These are phyloP conservation scores for Pythium sp. DNA, from an alignment of 352 stramenopile genomes.

Conservation along the genomic window DNA sequence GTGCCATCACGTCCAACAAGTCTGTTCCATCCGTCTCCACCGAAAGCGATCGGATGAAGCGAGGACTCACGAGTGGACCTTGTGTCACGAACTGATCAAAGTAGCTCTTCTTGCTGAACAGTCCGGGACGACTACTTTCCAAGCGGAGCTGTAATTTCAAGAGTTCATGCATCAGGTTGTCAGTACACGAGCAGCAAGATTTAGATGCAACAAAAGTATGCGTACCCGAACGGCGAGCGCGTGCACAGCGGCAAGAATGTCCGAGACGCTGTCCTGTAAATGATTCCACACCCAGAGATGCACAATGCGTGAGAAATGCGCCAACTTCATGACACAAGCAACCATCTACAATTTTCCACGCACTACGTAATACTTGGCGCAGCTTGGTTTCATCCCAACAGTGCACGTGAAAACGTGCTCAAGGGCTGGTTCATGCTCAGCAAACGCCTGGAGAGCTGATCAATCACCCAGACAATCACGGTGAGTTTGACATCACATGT, in stretches of 20 bases:
- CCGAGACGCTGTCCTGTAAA: slow-evolving; percentile 47
- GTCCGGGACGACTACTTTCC: slow-evolving; percentile 12
- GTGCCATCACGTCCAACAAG: slow-evolving; percentile 8
- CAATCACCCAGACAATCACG: neutral
- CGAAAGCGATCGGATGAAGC: slow-evolving; percentile 24
- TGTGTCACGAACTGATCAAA: slow-evolving; percentile 19
- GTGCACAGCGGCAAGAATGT: slow-evolving; percentile 50
- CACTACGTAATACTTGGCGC: slow-evolving; percentile 93
- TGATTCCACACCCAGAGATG: neutral
- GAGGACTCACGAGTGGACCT: slow-evolving; percentile 20
- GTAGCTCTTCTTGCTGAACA: slow-evolving; percentile 18
- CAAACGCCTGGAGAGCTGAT: slow-evolving; percentile 49
- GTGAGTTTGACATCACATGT: neutral
- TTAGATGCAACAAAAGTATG: neutral
- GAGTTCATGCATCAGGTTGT: neutral
- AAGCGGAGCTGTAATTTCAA: slow-evolving; percentile 19
- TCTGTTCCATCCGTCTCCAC: slow-evolving; percentile 20
- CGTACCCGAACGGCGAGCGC: slow-evolving; percentile 50
- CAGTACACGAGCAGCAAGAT: neutral
- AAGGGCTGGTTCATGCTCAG: slow-evolving; percentile 28
- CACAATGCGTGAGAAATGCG: neutral
- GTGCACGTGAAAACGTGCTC: slow-evolving; percentile 91
- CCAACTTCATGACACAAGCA: neutral
- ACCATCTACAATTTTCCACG: neutral
- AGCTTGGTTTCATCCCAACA: slow-evolving; percentile 97